Conservation (phyloP, 2,329 filamentous ascomycete species). For the Xylaria sp. region DNA sequence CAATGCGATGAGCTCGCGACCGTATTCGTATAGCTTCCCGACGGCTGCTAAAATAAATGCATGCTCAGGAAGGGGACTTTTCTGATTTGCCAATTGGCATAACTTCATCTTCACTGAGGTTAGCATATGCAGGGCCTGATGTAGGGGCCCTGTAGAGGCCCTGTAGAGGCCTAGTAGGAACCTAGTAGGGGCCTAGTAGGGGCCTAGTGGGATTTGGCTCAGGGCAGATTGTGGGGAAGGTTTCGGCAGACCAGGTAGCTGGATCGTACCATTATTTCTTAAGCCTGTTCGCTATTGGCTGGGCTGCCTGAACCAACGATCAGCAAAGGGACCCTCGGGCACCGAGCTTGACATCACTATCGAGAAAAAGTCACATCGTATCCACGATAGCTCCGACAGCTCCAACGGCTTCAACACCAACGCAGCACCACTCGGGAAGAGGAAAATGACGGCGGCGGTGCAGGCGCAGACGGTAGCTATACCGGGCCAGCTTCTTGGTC, state of each 20-base stretch:
- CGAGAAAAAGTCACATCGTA: conserved; percentile 13
- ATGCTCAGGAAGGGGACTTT: not conserved
- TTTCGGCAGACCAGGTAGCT: conserved; percentile 22
- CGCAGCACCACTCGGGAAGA: not conserved
- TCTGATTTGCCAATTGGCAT: not conserved
- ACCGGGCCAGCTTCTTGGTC: conserved; percentile 81
- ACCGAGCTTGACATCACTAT: conserved; percentile 29
- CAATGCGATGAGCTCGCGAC: not conserved
- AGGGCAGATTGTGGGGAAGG: conserved; percentile 16
- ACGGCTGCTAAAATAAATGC: not conserved
- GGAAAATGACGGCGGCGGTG: conserved; percentile 31
- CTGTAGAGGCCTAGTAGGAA: not conserved
- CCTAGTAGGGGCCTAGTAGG: not conserved
- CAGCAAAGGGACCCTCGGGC: not conserved
- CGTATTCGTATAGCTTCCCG: conserved; percentile 16
- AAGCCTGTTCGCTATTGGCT: not conserved
- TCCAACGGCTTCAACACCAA: not conserved
- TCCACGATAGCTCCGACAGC: not conserved
- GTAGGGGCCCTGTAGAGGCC: not conserved
- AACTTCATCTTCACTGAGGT: not conserved
- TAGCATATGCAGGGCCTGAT: not conserved
- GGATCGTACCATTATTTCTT: conserved; percentile 23
- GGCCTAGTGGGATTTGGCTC: conserved; percentile 10
- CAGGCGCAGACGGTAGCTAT: conserved; percentile 61
- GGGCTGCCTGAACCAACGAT: conserved; percentile 1